Evolutionary conservation across 768 basidiomycete species (phyloP).

Genomic region (Boletus edulis): DNA sequence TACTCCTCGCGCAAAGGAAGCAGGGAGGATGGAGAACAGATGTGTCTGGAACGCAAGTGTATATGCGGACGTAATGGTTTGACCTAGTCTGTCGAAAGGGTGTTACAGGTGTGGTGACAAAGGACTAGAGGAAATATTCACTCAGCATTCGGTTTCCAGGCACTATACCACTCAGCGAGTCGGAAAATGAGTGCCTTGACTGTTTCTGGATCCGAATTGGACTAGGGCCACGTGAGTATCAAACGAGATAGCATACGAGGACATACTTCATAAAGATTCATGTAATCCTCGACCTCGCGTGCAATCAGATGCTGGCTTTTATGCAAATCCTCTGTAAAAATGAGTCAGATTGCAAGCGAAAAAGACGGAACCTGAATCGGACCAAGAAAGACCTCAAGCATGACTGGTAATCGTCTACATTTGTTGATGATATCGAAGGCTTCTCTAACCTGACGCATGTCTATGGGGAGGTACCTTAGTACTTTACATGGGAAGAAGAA

Average conservation of each 20-base stretch:
- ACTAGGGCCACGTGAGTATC: conserved; percentile 31
- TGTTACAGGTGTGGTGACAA: not conserved
- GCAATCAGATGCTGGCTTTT: conserved; percentile 57
- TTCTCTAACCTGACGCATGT: conserved; percentile 46
- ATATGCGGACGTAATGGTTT: conserved; percentile 58
- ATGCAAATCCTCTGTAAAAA: conserved; percentile 56
- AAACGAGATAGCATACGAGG: not conserved
- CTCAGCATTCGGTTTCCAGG: conserved; percentile 73
- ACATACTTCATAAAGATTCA: conserved; percentile 62
- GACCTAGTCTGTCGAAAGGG: conserved; percentile 49
- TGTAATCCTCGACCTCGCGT: conserved; percentile 55
- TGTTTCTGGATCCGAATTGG: conserved; percentile 43
- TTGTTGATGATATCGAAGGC: conserved; percentile 61
- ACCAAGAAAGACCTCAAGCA: conserved; percentile 76
- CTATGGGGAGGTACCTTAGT: conserved; percentile 27
- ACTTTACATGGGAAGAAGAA: not conserved
- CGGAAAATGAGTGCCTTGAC: conserved; percentile 56
- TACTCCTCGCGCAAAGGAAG: conserved; percentile 65
- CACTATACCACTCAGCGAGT: conserved; percentile 67
- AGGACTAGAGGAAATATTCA: conserved; percentile 31
- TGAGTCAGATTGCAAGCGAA: not conserved
- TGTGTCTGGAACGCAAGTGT: conserved; percentile 71
- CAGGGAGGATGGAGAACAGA: conserved; percentile 68
- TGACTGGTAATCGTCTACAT: conserved; percentile 55
- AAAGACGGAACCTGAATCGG: conserved; percentile 15